Conservation (phyloP, 371 early-diverging fungal species). For the Funneliformis caledonium region DNA sequence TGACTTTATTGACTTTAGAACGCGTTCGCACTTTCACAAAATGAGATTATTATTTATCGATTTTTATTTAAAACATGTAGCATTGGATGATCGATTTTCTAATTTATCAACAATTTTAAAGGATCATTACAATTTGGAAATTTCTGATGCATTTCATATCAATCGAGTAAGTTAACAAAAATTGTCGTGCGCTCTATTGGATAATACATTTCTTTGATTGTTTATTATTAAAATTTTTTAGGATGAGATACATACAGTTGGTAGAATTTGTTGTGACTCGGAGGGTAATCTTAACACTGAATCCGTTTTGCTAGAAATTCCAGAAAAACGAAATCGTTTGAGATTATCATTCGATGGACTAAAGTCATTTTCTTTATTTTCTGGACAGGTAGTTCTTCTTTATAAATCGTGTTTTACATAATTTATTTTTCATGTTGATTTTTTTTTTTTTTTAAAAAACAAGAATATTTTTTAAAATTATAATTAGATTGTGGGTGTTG, state of each 20-base stretch:
- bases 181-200: too few relatives aligned
- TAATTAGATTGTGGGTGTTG: conserved; percentile 50
- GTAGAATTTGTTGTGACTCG: conserved; percentile 77
- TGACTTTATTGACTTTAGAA: background rate
- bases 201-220: background rate
- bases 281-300: conserved; percentile 69
- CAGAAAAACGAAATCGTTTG: conserved; percentile 78
- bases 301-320: conserved; percentile 79
- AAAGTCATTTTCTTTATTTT: conserved; percentile 66
- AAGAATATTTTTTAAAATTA: background rate
- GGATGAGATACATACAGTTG: conserved; percentile 63
- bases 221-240: conserved; percentile 40
- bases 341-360: conserved; percentile 61
- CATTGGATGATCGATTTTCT: conserved; percentile 33
- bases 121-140: conserved; percentile 53
- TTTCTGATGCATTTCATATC: conserved; percentile 68
- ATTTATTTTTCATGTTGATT: background rate
- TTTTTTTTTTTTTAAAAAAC: conserved; percentile 10
- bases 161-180: conserved; percentile 48
- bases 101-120: conserved; percentile 51
- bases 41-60: background rate
- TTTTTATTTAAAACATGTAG: conserved; percentile 11
- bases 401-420: background rate
- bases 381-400: conserved; percentile 65
- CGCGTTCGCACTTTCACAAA: too few relatives aligned